Base-by-base conservation (phyloP, 495 filamentous ascomycete species). In the Elaphomyces granulatus region DNA sequence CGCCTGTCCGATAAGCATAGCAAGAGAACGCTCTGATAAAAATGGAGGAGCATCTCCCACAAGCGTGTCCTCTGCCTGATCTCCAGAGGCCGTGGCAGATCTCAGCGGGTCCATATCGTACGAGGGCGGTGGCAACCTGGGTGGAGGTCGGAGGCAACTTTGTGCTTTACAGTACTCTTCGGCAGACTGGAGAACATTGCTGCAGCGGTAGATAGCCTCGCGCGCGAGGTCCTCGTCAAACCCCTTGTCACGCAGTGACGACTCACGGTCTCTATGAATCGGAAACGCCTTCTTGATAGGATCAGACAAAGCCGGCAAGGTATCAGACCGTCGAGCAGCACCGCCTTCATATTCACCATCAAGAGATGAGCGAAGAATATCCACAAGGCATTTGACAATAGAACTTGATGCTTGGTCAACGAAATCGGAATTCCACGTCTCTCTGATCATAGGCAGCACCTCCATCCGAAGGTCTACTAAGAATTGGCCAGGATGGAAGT, bases 171-270 rank as follows among this genome's bases (percentile, higher is more conserved):
- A 90, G 49, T 95, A 95, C 45, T 88, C 81, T 28, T 64, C 54
- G 8, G 85, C 80, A 7, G 65, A 53, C 4, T 54, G 51, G 8
- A 58, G 47, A 19, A 70, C 68, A 42, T 85, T 83, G 41, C 81
- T 77, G 54, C 87, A 87, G 17, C 87, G 75, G 50, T 81, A 93
- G 3, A 87, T 59, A 14, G 83, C 84, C 57, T 95, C 87, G n/a
- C 66, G 67, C 10, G 70, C 78, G 19, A 93, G 60, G 7, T 74
- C 70, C 19, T 63, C 51, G 20, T 72, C 65, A 42, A 59, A 77
- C 0, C 71, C 70, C 34, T 67, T 53, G 14, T 61, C 65, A 28
- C 51, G 54, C 20, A 80, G 45, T 17, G 53, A 45, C 30, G 49
- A 53, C 2, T 67, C 42, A 6, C 64, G 59, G 4, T 74, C 70